phyloP scores from a whole-genome alignment of 371 early-diverging fungal genomes.

The Mucor velutinosus region DNA sequence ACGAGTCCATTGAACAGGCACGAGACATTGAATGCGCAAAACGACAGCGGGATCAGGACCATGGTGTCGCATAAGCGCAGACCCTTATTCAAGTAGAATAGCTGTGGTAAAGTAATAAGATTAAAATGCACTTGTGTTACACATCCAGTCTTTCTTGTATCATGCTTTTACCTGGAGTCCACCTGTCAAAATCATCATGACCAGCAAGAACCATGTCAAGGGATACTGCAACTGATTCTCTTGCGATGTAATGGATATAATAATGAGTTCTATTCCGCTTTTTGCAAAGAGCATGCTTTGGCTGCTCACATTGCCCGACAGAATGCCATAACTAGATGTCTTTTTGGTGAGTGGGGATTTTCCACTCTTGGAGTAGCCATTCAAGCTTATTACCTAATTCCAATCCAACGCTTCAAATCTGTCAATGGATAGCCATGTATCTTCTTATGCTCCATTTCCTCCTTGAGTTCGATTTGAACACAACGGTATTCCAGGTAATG shows the following conservation, averaged over 20 bases:
- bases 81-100: slow-evolving; percentile 79
- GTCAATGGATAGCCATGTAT: background rate
- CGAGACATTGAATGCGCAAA: slow-evolving; percentile 75
- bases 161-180: slow-evolving; percentile 57
- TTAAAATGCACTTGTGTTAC: slow-evolving; percentile 3
- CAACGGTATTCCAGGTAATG: slow-evolving; percentile 44
- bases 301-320: slow-evolving; percentile 72
- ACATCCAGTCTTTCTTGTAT: background rate
- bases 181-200: slow-evolving; percentile 62
- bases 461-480: background rate
- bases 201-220: slow-evolving; percentile 69
- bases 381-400: slow-evolving; percentile 48
- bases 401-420: slow-evolving; percentile 33
- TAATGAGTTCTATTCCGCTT: slow-evolving; percentile 72
- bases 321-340: slow-evolving; percentile 56
- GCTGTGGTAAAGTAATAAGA: slow-evolving; percentile 28
- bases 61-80: slow-evolving; percentile 75
- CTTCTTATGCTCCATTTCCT: background rate
- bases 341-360: background rate
- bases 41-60: slow-evolving; percentile 73
- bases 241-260: slow-evolving; percentile 59
- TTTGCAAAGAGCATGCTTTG: slow-evolving; percentile 80
- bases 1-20: slow-evolving; percentile 77
- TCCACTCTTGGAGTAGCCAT: too few species aligned
- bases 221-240: slow-evolving; percentile 71